Base-by-base conservation (phyloP, 2,329 filamentous ascomycete species). In the Diaporthe nobilis region DNA sequence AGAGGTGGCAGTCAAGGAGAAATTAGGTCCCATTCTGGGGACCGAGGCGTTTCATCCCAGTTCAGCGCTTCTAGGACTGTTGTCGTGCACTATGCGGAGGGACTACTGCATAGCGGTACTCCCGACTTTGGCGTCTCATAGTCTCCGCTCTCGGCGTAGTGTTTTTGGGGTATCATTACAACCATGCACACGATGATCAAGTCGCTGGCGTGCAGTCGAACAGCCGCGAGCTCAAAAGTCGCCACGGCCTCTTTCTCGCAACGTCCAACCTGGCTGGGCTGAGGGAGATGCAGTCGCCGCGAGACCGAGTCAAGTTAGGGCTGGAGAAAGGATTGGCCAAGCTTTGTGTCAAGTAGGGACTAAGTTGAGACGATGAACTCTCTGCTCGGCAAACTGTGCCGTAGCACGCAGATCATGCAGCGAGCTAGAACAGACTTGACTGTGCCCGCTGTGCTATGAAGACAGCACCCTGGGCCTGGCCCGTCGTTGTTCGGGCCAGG, bases 301-400 rank as follows among this genome's bases (percentile, higher is more conserved):
- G 31, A 39, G 31, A 37, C 22, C 42, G 47, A 67, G 31, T 28
- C 58, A 25, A 28, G 12, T 25, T 20, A 39, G 47, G 49, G 65
- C 65, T 51, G 34, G 47, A 51, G 65, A 12, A 20, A 53, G 8
- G 5, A 28, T 34, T 17, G 10, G 65, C 65, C 65, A 68, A 68
- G 65, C 65, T 68, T 68, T 68, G 65, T 37, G 65, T 39, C 65
- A 68, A 68, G 65, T 28, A 53, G 7, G 47, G 31, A 20, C 22
- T 20, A 28, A 39, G 34, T 68, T 28, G 13, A 53, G 65, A 53
- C 47, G 65, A 68, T 39, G 47, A 68, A 68, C 65, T 53, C 47
- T 53, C 12, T 39, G 63, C 63, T 68, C 63, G 63, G 63, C 65
- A 68, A 68, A 39, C 13, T 37, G 31, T 39, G 31, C 47, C 65